Conservation (phyloP, 257 asterid species). For the Solanum chiquidenum region DNA sequence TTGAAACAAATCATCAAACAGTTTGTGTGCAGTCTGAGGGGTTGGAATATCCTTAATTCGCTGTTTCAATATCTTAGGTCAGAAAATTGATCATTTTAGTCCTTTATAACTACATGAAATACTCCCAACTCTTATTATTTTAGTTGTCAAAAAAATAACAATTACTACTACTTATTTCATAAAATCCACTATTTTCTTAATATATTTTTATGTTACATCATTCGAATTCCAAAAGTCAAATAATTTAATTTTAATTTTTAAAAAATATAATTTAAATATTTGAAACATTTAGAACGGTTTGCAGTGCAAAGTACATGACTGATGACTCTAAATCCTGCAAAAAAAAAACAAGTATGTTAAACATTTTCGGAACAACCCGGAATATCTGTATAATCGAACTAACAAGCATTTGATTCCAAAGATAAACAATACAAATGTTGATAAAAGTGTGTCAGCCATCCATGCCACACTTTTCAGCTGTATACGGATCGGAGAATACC, state of each 20-base stretch:
- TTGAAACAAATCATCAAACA: neutral
- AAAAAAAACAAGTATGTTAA: constrained; percentile 66
- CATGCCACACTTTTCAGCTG: constrained; percentile 93
- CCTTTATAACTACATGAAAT: neutral
- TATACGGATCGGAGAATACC: constrained; percentile 44
- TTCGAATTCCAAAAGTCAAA: no score
- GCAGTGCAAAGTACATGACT: constrained; percentile 97
- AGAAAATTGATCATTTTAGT: neutral
- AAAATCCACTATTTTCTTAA: no score
- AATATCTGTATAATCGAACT: constrained; percentile 83
- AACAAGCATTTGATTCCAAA: constrained; percentile 89
- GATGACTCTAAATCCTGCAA: constrained; percentile 93
- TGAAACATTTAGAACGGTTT: constrained; percentile 78
- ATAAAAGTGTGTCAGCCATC: constrained; percentile 82
- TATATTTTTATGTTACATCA: no score
- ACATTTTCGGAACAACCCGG: constrained; percentile 79
- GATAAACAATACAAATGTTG: constrained; percentile 87
- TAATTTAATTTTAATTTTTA: no score
- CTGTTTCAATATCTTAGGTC: neutral
- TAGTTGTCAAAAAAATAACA: neutral
- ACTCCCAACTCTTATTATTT: neutral
- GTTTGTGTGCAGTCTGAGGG: neutral
- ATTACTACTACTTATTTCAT: no score
- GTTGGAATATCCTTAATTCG: neutral
- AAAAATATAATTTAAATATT: no score